Conservation (phyloP, 768 basidiomycete genomes). For the Tylopilus plumbeoviolaceoides region DNA sequence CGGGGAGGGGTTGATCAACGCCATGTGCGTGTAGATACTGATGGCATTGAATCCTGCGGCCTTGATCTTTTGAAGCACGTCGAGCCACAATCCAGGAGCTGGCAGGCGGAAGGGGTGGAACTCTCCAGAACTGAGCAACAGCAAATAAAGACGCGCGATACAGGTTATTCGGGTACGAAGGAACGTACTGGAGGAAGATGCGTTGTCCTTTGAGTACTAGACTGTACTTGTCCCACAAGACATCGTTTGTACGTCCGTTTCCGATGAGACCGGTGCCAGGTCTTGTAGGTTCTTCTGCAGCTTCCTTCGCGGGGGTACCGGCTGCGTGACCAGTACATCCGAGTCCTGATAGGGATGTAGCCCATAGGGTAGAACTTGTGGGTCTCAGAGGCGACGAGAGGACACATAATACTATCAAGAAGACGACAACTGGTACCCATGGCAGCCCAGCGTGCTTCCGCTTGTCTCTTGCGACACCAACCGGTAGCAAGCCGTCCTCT, state of each 20-base stretch:
- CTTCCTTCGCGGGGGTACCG: background rate
- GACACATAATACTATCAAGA: slow-evolving; percentile 16
- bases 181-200: slow-evolving; percentile 63
- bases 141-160: background rate
- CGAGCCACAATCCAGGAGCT: slow-evolving; percentile 75
- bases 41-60: slow-evolving; percentile 77
- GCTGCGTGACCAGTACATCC: slow-evolving; percentile 18
- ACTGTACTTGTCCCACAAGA: slow-evolving; percentile 67
- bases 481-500: slow-evolving; percentile 4
- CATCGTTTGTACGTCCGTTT: slow-evolving; percentile 35
- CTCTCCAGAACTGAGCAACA: slow-evolving; percentile 63
- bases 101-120: slow-evolving; percentile 82
- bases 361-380: background rate
- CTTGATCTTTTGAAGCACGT: slow-evolving; percentile 77
- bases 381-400: slow-evolving; percentile 11
- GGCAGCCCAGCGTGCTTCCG: slow-evolving; percentile 2
- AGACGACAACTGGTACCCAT: slow-evolving; percentile 15
- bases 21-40: slow-evolving; percentile 82
- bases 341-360: slow-evolving; percentile 9
- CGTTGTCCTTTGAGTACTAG: slow-evolving; percentile 66
- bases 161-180: background rate
- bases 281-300: background rate
- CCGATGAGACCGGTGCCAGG: slow-evolving; percentile 14
- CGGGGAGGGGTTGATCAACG: slow-evolving; percentile 66
- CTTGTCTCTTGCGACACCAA: background rate